Conservation (phyloP, 2,329 filamentous ascomycete genomes). For the Paramyrothecium sp. region DNA sequence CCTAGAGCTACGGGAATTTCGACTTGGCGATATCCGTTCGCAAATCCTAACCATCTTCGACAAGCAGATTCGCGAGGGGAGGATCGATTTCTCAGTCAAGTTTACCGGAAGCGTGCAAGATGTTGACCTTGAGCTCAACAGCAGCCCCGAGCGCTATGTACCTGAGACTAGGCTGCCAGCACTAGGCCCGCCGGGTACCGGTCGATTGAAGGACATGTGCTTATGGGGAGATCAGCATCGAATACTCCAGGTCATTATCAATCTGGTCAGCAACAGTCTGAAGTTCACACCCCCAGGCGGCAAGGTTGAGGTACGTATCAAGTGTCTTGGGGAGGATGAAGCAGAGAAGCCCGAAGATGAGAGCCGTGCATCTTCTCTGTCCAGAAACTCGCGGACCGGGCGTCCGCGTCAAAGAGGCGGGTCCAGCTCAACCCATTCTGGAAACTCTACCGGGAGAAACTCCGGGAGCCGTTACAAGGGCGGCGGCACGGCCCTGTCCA, state of each 20-base stretch:
- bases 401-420: conserved; percentile 44
- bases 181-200: conserved; percentile 62
- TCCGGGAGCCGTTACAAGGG: conserved; percentile 19
- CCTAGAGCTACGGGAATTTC: conserved; percentile 83
- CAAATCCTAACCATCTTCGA: conserved; percentile 87
- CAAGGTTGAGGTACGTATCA: conserved; percentile 72
- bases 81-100: conserved; percentile 70
- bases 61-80: conserved; percentile 79
- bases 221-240: conserved; percentile 91
- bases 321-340: conserved; percentile 64
- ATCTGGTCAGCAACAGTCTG: conserved; percentile 85
- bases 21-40: conserved; percentile 76
- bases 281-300: conserved; percentile 85
- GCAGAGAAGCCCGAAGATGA: conserved; percentile 33
- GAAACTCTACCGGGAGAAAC: conserved; percentile 39
- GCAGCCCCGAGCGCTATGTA: conserved; percentile 28
- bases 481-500: conserved; percentile 54
- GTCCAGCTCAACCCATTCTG: conserved; percentile 50
- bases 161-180: conserved; percentile 47
- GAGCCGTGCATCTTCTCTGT: conserved; percentile 53
- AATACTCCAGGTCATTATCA: conserved; percentile 90
- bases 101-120: conserved; percentile 49
- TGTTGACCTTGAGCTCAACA: conserved; percentile 13
- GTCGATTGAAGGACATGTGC: conserved; percentile 78
- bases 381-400: conserved; percentile 40